phyloP scores from a whole-genome alignment of 2,329 filamentous ascomycete genomes.

The Fusarium piperis region DNA sequence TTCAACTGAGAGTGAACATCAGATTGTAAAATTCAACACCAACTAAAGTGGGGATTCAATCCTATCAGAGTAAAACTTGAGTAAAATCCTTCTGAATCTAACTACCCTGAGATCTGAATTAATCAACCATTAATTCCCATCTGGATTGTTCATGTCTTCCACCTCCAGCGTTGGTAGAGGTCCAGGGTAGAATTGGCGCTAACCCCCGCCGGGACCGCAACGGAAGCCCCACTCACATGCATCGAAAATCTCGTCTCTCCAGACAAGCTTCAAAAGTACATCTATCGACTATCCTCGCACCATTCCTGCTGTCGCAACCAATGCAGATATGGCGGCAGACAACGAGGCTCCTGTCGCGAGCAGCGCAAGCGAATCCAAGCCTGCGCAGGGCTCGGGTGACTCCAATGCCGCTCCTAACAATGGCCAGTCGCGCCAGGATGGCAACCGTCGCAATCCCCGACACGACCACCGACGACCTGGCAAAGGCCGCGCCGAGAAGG shows the following conservation, averaged over 20 bases:
- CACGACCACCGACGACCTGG: constrained; percentile 43
- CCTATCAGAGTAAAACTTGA: not conserved
- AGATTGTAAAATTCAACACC: not conserved
- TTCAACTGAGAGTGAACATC: too few species aligned
- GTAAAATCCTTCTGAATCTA: not conserved
- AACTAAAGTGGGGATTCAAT: not conserved
- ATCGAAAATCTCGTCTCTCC: constrained; percentile 36
- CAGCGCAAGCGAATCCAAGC: constrained; percentile 28
- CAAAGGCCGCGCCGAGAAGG: constrained; percentile 44
- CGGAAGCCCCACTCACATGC: constrained; percentile 33
- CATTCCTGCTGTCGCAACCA: constrained; percentile 30
- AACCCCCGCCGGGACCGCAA: constrained; percentile 33
- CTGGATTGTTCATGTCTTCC: not conserved
- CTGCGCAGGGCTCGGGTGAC: constrained; percentile 26
- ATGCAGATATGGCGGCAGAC: constrained; percentile 48
- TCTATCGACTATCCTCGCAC: constrained; percentile 4
- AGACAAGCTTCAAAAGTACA: constrained; percentile 20
- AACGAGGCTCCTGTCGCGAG: constrained; percentile 44
- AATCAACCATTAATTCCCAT: not conserved
- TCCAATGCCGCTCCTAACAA: constrained; percentile 31
- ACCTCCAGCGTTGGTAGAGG: not conserved
- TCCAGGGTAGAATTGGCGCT: constrained; percentile 21
- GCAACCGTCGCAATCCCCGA: constrained; percentile 42
- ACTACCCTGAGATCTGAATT: not conserved
- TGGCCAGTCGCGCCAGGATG: constrained; percentile 32